Base-by-base conservation (phyloP, 805 yeast species). In the Nakazawaea siamensis region DNA sequence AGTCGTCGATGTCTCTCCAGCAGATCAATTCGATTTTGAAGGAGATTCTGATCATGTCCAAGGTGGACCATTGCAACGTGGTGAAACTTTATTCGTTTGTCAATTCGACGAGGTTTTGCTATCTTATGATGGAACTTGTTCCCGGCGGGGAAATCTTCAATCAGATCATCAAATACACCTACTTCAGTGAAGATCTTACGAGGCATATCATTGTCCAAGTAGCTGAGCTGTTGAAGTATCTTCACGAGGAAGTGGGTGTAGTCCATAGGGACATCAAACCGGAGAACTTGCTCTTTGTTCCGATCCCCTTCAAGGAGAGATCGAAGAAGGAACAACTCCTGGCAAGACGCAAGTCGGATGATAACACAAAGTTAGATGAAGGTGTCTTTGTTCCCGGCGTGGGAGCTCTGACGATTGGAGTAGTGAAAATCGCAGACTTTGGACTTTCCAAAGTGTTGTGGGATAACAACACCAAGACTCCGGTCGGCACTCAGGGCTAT, bases 231-330 rank as follows among this genome's bases (percentile, higher is more conserved):
- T 64, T 83, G 18, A 62, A 73, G 47, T 82, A 80, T 52, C 54
- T 83, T 46, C 94, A 83, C 54, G 75, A 72, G 37, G 75, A 71
- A 42, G 71, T 76, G 32, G 92, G 92, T 5, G 73, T 83, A 34
- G 94, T 82, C 23, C 94, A 83, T 57, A 64, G 94, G 43, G 94
- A 83, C 54, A 73, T 83, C 41, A 83, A 83, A 51, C 90, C 94
- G 0, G 94, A 83, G 49, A 83, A 83, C 48, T 56, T 83, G 30
- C 60, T 83, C 25, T 83, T 68, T 54, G 68, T 69, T 37, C 79
- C 81, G 10, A 76, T 80, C 37, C 74, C 66, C 4, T 58, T 62
- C 32, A 53, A 62, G 3, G 76, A 83, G 3, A 51, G 74, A 14
- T 42, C 67, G 15, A 38, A 49, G 39, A 45, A 24, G 44, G 81